These are phyloP conservation scores for Fragilaria crotonensis DNA, from an alignment of 108 stramenopile genomes.

Conservation along the genomic window DNA sequence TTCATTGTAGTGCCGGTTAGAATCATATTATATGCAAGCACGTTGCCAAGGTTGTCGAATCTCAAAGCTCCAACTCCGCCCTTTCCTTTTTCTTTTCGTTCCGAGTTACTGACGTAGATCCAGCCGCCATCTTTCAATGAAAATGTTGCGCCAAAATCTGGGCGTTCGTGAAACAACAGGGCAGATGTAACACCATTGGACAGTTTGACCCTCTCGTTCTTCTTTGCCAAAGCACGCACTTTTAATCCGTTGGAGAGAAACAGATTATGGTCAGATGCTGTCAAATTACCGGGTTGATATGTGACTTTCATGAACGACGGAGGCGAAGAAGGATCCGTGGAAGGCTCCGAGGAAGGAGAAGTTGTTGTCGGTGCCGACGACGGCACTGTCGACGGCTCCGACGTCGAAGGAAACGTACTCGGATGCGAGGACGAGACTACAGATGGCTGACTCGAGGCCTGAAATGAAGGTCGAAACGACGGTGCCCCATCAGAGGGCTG, in stretches of 20 bases:
- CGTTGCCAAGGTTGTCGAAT: slow-evolving; percentile 13
- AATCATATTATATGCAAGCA: slow-evolving; percentile 11
- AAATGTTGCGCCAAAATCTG: slow-evolving; percentile 42
- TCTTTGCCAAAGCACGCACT: slow-evolving; percentile 15
- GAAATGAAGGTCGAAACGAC: too few species aligned
- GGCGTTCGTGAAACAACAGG: slow-evolving; percentile 27
- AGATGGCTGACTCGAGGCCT: too few species aligned
- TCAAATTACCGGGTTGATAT: slow-evolving; percentile 37
- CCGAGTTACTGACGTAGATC: slow-evolving; percentile 19
- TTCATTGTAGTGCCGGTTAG: slow-evolving; percentile 20
- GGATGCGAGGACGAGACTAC: too few species aligned
- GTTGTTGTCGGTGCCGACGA: not conserved
- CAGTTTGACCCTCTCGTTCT: slow-evolving; percentile 14
- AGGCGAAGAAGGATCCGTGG: not conserved
- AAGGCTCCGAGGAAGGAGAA: not conserved
- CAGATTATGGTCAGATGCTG: slow-evolving; percentile 14
- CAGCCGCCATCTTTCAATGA: slow-evolving; percentile 11
- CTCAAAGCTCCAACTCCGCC: slow-evolving; percentile 13
- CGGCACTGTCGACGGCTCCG: not conserved
- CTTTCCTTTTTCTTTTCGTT: slow-evolving; percentile 1
- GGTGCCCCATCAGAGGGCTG: too few species aligned
- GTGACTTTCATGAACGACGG: slow-evolving; percentile 2
- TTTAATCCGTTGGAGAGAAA: slow-evolving; percentile 9
- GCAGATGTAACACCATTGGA: slow-evolving; percentile 14
- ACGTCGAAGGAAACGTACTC: not conserved